These are phyloP conservation scores for Fusarium musae DNA, from an alignment of 2,329 filamentous ascomycete genomes.

Conservation along the genomic window DNA sequence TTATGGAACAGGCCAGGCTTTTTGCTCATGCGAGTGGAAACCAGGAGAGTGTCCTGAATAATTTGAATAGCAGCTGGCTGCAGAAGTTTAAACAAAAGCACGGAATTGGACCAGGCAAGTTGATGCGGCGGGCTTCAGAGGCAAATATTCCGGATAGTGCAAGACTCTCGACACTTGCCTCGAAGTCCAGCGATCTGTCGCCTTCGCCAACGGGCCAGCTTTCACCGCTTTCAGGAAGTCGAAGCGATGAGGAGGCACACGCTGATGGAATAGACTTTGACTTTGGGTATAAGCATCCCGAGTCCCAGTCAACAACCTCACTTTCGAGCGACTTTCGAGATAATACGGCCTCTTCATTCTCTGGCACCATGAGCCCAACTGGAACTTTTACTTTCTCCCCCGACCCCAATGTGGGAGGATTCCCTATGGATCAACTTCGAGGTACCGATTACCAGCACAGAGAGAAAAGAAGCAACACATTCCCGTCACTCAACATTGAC, in stretches of 20 bases:
- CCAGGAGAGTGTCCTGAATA: constrained; percentile 76
- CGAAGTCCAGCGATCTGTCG: constrained; percentile 60
- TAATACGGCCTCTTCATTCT: constrained; percentile 69
- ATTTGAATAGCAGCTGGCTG: constrained; percentile 81
- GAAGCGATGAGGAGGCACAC: constrained; percentile 76
- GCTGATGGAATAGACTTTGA: constrained; percentile 47
- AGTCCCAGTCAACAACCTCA: constrained; percentile 50
- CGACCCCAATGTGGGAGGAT: constrained; percentile 75
- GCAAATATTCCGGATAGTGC: constrained; percentile 77
- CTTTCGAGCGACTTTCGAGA: constrained; percentile 48
- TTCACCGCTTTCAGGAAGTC: constrained; percentile 76
- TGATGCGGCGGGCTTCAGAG: constrained; percentile 69
- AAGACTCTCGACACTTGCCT: constrained; percentile 62
- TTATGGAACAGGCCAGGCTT: constrained; percentile 83
- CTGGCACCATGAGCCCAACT: constrained; percentile 77
- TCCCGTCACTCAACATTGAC: constrained; percentile 77
- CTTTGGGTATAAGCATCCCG: constrained; percentile 49
- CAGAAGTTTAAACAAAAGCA: constrained; percentile 97
- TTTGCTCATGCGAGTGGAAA: constrained; percentile 78
- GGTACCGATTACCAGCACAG: constrained; percentile 73
- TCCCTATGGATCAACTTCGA: constrained; percentile 59
- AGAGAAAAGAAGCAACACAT: constrained; percentile 80
- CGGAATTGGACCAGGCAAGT: constrained; percentile 61
- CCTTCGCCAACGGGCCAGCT: constrained; percentile 74
- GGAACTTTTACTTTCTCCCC: constrained; percentile 81